Percentiles rank a stretch among this genome's conserved stretches.
Evolutionary conservation across 306 rosid genomes (phyloP).

Genomic region (Cotoneaster glaucophyllus): DNA sequence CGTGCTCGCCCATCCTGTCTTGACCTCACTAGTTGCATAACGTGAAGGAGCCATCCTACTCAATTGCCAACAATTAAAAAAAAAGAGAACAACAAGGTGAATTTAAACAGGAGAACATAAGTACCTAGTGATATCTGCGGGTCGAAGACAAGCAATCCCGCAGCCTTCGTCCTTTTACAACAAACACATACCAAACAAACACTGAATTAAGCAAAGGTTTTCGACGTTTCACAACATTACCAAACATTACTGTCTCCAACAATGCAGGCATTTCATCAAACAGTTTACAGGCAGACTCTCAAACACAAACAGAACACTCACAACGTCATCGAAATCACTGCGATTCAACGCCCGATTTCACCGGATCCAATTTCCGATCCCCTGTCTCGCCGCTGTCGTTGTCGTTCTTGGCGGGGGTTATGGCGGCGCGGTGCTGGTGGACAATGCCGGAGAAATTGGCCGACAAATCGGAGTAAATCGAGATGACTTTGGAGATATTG

Average conservation of each 20-base stretch:
- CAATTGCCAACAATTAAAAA: too few relatives aligned
- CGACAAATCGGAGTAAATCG: slow-evolving; percentile 63
- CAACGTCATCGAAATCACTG: background rate
- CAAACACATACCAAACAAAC: background rate
- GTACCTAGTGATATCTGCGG: background rate
- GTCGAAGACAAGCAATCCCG: background rate
- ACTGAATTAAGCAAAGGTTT: background rate
- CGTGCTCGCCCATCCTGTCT: too few relatives aligned
- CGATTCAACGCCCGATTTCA: background rate
- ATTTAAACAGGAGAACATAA: background rate
- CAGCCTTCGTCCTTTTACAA: background rate
- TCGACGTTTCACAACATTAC: background rate
- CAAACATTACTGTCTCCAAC: background rate
- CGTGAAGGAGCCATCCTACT: too few relatives aligned
- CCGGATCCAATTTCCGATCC: background rate
- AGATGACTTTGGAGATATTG: slow-evolving; percentile 64
- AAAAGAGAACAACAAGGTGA: background rate
- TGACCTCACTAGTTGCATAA: too few relatives aligned
- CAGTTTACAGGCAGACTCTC: background rate
- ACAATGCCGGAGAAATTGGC: slow-evolving; percentile 41
- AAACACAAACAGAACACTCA: background rate
- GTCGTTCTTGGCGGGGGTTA: background rate
- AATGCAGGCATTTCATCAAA: background rate
- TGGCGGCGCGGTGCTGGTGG: slow-evolving; percentile 1
- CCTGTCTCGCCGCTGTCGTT: background rate